Evolutionary conservation across 176 grass and related monocot genomes (phyloP).

Genomic region (Juncus inflexus): DNA sequence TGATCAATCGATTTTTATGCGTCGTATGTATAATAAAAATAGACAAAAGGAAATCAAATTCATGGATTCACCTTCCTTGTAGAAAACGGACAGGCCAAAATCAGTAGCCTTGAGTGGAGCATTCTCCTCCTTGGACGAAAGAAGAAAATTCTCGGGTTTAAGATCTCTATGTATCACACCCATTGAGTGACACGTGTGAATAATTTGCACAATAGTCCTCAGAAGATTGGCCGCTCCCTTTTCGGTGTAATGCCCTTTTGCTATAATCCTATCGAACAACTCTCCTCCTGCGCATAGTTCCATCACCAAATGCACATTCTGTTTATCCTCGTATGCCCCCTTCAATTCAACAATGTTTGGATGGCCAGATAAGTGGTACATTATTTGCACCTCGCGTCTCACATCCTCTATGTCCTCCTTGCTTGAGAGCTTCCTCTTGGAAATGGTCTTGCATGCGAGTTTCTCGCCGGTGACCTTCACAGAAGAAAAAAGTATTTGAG

Average conservation of each 20-base stretch:
- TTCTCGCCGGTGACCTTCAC: conserved; percentile 38
- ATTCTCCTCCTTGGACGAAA: conserved; percentile 50
- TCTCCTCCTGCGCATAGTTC: conserved; percentile 84
- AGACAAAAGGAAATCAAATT: conserved; percentile 8
- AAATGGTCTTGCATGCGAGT: conserved; percentile 78
- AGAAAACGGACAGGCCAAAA: conserved; percentile 85
- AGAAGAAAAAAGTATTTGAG: too few species aligned
- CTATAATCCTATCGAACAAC: conserved; percentile 88
- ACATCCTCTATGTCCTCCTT: conserved; percentile 69
- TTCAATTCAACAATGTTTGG: conserved; percentile 52
- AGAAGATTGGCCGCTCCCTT: conserved; percentile 49
- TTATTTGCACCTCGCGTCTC: conserved; percentile 69
- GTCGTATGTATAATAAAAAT: background rate
- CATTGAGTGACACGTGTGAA: conserved; percentile 69
- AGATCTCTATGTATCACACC: conserved; percentile 83
- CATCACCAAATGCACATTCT: conserved; percentile 78
- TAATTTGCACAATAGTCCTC: conserved; percentile 46
- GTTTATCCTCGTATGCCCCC: conserved; percentile 77
- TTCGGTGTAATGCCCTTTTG: conserved; percentile 69
- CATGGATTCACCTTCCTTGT: conserved; percentile 34
- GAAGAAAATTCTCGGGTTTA: conserved; percentile 80
- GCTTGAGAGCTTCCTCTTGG: conserved; percentile 55
- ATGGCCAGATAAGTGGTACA: conserved; percentile 72
- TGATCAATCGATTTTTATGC: too few species aligned
- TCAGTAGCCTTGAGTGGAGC: conserved; percentile 70